Evolutionary conservation across 78 protist species (phyloP).

Genomic region (Tieghemostelium lacteum): DNA sequence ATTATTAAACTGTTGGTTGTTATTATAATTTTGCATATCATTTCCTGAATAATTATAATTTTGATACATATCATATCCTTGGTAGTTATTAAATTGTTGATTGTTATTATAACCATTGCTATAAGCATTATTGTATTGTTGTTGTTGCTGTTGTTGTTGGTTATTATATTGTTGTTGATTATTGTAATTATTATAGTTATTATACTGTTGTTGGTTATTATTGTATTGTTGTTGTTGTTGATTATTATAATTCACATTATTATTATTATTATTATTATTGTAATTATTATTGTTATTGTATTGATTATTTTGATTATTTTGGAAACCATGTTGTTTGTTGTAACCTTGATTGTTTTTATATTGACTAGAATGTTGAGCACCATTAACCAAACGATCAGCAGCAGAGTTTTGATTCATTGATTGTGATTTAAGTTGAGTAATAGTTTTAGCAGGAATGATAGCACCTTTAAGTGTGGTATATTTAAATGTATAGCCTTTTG

Average conservation of each 20-base stretch:
- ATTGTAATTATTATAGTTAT: background rate
- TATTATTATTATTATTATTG: background rate
- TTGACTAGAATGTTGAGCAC: slow-evolving; percentile 12
- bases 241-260: slow-evolving; percentile 24
- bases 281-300: slow-evolving; percentile 6
- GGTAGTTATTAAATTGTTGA: background rate
- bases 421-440: background rate
- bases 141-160: background rate
- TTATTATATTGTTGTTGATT: background rate
- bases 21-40: background rate
- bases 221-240: background rate
- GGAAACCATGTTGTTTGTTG: background rate
- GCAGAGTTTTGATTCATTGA: slow-evolving; percentile 56
- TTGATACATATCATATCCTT: background rate
- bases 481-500: slow-evolving; percentile 21
- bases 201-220: background rate
- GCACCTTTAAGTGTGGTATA: slow-evolving; percentile 12
- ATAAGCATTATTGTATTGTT: background rate
- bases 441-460: background rate
- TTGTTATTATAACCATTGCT: slow-evolving; percentile 15
- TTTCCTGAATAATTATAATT: background rate
- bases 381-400: slow-evolving; percentile 60
- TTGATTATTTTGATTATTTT: background rate
- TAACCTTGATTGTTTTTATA: slow-evolving; percentile 25
- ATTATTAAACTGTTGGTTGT: background rate